Evolutionary conservation across 2,329 filamentous ascomycete species (phyloP), one percentile per base, ranked within the genome.

Genomic region (Diplodia intermedia): DNA sequence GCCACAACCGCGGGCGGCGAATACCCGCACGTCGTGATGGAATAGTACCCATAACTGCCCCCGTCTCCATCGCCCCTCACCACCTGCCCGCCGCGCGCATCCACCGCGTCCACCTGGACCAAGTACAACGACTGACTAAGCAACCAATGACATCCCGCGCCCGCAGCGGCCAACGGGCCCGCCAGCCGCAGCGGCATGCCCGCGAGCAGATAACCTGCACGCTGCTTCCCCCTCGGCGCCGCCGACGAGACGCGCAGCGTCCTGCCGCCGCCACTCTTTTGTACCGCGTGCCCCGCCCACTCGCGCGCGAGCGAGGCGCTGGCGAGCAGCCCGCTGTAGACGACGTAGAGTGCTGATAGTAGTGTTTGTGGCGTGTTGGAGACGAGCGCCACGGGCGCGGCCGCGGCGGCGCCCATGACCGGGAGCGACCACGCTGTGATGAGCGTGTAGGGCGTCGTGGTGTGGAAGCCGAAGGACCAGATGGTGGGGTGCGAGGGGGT

Each of bases 301-400:
- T 88, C 86, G 8, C 76, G 71, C 0, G 79, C 81, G 0, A 82
- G 71, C 0, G 83, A 75, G 74, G 86, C 84, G 2, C 73, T 76
- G 0, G 82, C 87, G n/a, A 82, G 76, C 5, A 85, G 73, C 1
- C 72, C 73, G 70, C 85, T 85, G 72, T 80, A 79, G 1, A 75
- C 71, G 3, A 84, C 72, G 71, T 86, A 85, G 1, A 82, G 56
- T 15, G 82, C 72, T 0, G 82, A 84, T 0, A 85, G 69, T 3
- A 85, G 65, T 0, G 84, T 66, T 69, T 86, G 85, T 0, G 83
- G 82, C 0, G 77, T 31, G 69, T 86, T 86, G 40, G 79, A 81
- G 0, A 85, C 15, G 2, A 65, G 43, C 3, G 23, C 23, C 23
- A 56, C 9, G 8, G 23, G 29, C 0, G 38, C n/a, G 23, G n/a